phyloP scores from a whole-genome alignment of 1,139 yeast genomes.

The Lodderomyces oxycetoniae region DNA sequence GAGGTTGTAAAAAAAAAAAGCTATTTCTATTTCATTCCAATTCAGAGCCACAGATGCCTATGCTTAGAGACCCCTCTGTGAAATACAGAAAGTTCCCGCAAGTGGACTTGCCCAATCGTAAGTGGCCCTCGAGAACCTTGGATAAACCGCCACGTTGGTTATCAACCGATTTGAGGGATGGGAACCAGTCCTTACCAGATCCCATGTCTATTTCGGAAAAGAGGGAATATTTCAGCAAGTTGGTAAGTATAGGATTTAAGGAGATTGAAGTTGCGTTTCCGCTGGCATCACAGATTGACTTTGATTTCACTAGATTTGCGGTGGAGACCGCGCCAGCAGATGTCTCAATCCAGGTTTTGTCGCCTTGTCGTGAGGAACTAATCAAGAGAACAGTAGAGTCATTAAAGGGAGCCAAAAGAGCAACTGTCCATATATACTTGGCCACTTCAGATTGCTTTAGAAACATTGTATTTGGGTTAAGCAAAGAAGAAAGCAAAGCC shows the following conservation, averaged over 20 bases:
- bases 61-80: slow-evolving; percentile 65
- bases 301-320: slow-evolving; percentile 91
- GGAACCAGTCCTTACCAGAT: slow-evolving; percentile 95
- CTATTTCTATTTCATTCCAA: not conserved
- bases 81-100: slow-evolving; percentile 73
- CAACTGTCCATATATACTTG: slow-evolving; percentile 84
- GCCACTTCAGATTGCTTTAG: slow-evolving; percentile 92
- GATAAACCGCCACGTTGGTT: slow-evolving; percentile 92
- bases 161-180: slow-evolving; percentile 93
- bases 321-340: slow-evolving; percentile 92
- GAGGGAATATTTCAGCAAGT: slow-evolving; percentile 78
- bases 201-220: slow-evolving; percentile 93
- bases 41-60: slow-evolving; percentile 13
- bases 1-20: not conserved
- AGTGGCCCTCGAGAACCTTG: slow-evolving; percentile 80
- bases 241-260: slow-evolving; percentile 88
- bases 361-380: slow-evolving; percentile 89
- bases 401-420: slow-evolving; percentile 81
- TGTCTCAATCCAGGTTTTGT: slow-evolving; percentile 84
- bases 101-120: slow-evolving; percentile 65
- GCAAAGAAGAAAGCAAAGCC: slow-evolving; percentile 70
- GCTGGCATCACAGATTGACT: slow-evolving; percentile 91
- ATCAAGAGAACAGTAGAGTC: slow-evolving; percentile 87
- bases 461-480: slow-evolving; percentile 83
- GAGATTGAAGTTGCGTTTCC: slow-evolving; percentile 98